Evolutionary conservation across 202 grass and related monocot species (phyloP).

Genomic region (Carex arenaria): DNA sequence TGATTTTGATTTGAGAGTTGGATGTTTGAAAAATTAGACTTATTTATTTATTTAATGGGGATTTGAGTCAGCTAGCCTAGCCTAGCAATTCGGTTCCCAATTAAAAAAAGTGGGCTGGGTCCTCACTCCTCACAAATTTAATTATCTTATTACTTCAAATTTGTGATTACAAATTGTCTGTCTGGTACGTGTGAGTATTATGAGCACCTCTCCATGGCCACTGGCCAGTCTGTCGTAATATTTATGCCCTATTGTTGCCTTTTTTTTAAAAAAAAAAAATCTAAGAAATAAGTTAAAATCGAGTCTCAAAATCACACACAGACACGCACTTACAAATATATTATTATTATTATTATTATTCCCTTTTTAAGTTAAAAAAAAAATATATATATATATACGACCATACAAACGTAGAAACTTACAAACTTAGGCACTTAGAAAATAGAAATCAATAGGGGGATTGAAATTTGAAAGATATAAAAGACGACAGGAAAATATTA

Average conservation of each 20-base stretch:
- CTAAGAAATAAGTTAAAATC: neutral
- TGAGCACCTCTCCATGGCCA: neutral
- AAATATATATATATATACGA: neutral
- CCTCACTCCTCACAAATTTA: neutral
- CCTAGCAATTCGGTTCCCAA: neutral
- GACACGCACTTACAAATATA: too few species aligned
- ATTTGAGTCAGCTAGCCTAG: constrained; percentile 1
- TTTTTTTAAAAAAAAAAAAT: neutral
- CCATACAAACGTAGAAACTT: neutral
- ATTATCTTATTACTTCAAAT: neutral
- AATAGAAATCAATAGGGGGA: neutral
- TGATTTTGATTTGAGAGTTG: constrained; percentile 25
- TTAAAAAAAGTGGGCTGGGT: neutral
- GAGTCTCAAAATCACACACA: neutral
- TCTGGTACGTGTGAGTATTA: neutral
- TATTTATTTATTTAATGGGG: neutral
- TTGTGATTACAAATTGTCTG: neutral
- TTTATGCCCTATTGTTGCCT: neutral
- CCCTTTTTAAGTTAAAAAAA: neutral
- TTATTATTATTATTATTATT: neutral
- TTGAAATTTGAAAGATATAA: neutral
- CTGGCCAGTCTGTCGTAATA: neutral
- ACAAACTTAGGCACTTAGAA: neutral
- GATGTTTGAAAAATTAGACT: constrained; percentile 15
- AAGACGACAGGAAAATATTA: constrained; percentile 9